phyloP scores from a whole-genome alignment of 116 monocot species.

The Cymodocea nodosa region DNA sequence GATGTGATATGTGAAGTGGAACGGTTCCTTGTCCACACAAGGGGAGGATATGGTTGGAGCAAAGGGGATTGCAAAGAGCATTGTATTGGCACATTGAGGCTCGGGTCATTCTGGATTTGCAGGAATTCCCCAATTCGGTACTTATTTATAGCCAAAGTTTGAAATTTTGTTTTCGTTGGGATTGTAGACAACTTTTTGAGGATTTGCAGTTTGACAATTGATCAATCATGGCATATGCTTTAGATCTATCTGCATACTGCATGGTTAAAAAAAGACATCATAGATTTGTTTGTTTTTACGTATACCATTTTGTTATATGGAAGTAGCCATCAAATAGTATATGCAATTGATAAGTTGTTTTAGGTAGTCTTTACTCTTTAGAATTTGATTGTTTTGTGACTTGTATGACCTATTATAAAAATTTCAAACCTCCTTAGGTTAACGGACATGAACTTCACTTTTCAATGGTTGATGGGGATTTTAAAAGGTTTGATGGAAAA shows the following conservation, averaged over 20 bases:
- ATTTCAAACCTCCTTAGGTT: not conserved
- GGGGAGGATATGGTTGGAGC: constrained; percentile 95
- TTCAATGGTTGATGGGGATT: constrained; percentile 96
- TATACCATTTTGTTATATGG: too few species aligned
- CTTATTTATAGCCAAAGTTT: not conserved
- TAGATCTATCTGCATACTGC: too few species aligned
- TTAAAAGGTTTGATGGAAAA: constrained; percentile 98
- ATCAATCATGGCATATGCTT: not conserved
- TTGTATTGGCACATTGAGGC: constrained; percentile 96
- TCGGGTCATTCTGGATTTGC: constrained; percentile 80
- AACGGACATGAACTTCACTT: constrained; percentile 72
- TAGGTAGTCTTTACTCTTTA: too few species aligned
- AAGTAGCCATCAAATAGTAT: too few species aligned
- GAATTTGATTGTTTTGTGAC: not conserved
- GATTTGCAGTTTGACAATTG: not conserved
- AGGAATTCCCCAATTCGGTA: constrained; percentile 63
- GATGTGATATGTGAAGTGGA: constrained; percentile 31
- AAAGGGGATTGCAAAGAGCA: constrained; percentile 70
- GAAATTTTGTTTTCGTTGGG: not conserved
- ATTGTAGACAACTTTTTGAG: not conserved
- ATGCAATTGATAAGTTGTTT: too few species aligned
- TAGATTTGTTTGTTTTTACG: too few species aligned
- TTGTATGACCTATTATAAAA: not conserved
- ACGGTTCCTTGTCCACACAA: constrained; percentile 72
- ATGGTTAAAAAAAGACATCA: too few species aligned